A percentile compares a stretch with the other conserved stretches of the same genome.
phyloP scores from a whole-genome alignment of 345 rosid genomes.

The Turnera subulata region DNA sequence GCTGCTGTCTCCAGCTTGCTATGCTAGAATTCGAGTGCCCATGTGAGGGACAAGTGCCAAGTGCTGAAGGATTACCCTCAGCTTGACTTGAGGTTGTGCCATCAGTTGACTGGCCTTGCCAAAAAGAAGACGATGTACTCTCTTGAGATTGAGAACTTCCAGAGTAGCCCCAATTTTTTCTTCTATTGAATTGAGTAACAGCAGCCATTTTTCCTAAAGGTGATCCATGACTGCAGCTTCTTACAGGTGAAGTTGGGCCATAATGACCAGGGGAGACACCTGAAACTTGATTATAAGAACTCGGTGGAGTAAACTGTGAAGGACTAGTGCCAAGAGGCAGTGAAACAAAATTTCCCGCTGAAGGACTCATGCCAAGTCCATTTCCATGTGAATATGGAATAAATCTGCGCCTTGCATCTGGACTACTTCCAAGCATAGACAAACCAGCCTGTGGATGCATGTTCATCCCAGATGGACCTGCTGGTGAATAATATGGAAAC shows the following conservation, averaged over 20 bases:
- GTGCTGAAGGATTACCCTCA: slow-evolving; percentile 51
- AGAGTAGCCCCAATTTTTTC: slow-evolving; percentile 71
- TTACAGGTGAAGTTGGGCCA: slow-evolving; percentile 93
- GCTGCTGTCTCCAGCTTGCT: slow-evolving; percentile 53
- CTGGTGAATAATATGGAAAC: slow-evolving; percentile 92
- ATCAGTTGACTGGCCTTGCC: slow-evolving; percentile 68
- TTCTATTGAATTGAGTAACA: slow-evolving; percentile 71
- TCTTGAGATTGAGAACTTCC: slow-evolving; percentile 77
- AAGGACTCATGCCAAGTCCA: slow-evolving; percentile 88
- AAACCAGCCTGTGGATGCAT: slow-evolving; percentile 68
- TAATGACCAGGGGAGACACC: slow-evolving; percentile 89
- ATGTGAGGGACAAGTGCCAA: slow-evolving; percentile 46
- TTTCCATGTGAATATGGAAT: slow-evolving; percentile 74
- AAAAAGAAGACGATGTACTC: slow-evolving; percentile 42
- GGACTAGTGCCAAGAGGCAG: slow-evolving; percentile 97
- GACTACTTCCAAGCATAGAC: slow-evolving; percentile 83
- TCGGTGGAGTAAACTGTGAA: slow-evolving; percentile 92
- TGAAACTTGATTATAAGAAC: slow-evolving; percentile 57
- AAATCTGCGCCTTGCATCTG: slow-evolving; percentile 79
- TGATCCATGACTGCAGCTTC: slow-evolving; percentile 87
- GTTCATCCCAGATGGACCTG: slow-evolving; percentile 74
- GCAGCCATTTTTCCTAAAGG: slow-evolving; percentile 86
- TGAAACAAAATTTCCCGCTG: slow-evolving; percentile 87
- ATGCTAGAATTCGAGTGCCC: slow-evolving; percentile 47
- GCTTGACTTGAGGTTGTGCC: slow-evolving; percentile 39